Conservation (phyloP, 148 eudicot genomes). For the Diospyros lotus region DNA sequence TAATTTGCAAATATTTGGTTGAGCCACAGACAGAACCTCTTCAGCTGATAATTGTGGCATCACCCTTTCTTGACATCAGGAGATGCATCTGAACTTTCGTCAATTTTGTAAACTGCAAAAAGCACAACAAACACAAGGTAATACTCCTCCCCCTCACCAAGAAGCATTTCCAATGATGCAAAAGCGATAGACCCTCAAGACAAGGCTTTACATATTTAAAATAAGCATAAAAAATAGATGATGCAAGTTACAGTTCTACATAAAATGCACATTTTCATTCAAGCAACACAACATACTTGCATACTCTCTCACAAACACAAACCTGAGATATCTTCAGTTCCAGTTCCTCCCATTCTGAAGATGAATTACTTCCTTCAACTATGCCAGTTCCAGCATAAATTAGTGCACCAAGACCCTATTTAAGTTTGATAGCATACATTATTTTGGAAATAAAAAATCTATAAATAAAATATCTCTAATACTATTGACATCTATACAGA, state of each 20-base stretch:
- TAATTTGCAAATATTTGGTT: not conserved
- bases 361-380: slow-evolving; percentile 83
- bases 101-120: slow-evolving; percentile 73
- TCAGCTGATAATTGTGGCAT: slow-evolving; percentile 12
- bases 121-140: not conserved
- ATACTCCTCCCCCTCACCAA: not conserved
- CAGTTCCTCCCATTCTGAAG: slow-evolving; percentile 91
- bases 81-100: slow-evolving; percentile 60
- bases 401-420: slow-evolving; percentile 71
- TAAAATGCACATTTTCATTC: not conserved
- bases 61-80: slow-evolving; percentile 18
- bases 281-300: too few relatives aligned
- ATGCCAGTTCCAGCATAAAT: slow-evolving; percentile 96
- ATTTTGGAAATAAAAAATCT: not conserved
- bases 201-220: not conserved
- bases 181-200: not conserved
- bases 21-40: slow-evolving; percentile 12
- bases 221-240: not conserved
- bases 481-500: not conserved
- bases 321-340: slow-evolving; percentile 97
- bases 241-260: not conserved
- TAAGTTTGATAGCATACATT: not conserved
- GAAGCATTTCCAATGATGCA: not conserved
- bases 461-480: not conserved
- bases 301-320: slow-evolving; percentile 2